Evolutionary conservation across 371 early-diverging fungal species (phyloP).

Genomic region (Apophysomyces trapeziformis): DNA sequence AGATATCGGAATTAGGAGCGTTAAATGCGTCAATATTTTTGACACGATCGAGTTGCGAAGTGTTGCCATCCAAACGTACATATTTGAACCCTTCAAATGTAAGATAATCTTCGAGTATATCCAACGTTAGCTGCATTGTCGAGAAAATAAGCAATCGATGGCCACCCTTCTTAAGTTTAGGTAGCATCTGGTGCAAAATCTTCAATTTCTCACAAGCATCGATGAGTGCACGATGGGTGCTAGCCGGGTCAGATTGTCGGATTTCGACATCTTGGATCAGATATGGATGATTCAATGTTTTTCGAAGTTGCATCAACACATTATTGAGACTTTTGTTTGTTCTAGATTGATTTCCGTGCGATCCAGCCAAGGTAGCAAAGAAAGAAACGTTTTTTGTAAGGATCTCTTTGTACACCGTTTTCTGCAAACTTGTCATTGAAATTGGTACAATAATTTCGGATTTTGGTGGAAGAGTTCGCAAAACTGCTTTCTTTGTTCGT

Average conservation of each 20-base stretch:
- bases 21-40: slow-evolving; percentile 84
- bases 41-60: slow-evolving; percentile 69
- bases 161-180: slow-evolving; percentile 56
- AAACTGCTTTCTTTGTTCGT: slow-evolving; percentile 87
- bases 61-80: slow-evolving; percentile 85
- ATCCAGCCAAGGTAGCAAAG: slow-evolving; percentile 30
- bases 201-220: slow-evolving; percentile 73
- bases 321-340: slow-evolving; percentile 40
- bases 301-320: slow-evolving; percentile 72
- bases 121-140: slow-evolving; percentile 69
- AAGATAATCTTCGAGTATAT: slow-evolving; percentile 77
- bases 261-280: slow-evolving; percentile 59
- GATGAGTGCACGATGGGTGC: slow-evolving; percentile 59
- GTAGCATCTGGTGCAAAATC: slow-evolving; percentile 69
- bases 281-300: slow-evolving; percentile 81
- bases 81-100: slow-evolving; percentile 54
- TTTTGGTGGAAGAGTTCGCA: slow-evolving; percentile 89
- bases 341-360: slow-evolving; percentile 37
- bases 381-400: slow-evolving; percentile 55
- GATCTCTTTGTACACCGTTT: slow-evolving; percentile 80
- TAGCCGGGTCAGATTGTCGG: slow-evolving; percentile 29
- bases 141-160: slow-evolving; percentile 80
- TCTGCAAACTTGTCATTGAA: slow-evolving; percentile 78
- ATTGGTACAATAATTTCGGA: slow-evolving; percentile 86
- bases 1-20: slow-evolving; percentile 68